Evolutionary conservation across 164 flowering plant genomes (phyloP), one percentile per base, ranked within the genome.

Genomic region (Chimonanthus salicifolius): DNA sequence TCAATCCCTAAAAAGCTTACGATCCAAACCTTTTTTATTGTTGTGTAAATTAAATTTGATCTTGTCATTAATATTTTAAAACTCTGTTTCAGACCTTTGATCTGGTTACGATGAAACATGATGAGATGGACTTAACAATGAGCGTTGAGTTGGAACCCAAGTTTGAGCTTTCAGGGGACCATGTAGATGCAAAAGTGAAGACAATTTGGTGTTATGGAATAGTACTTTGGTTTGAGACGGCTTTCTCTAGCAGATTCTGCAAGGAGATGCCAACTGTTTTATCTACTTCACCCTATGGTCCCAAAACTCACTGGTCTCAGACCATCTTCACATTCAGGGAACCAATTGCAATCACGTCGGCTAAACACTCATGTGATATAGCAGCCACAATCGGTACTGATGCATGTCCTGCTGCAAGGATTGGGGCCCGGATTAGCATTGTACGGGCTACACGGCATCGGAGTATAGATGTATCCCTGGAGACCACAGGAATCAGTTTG

Each of bases 191-290:
- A 47, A 71, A 77, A 69, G 43, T 82, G 58, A 70, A 75, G 69
- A 68, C 72, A 47, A 80, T 79, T 51, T 81, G 81, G 86, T 96
- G 98, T 76, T 81, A 90, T 82, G 99, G 99, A 67, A 75, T 94
- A 66, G 92, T 90, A 6, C 71, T 96, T 63, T 96, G 99, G 99
- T 96, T 96, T 75, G 99, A 96, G 10, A 92, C 98, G 72, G 91
- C 87, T 60, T 96, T 96, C 79, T 86, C 91, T 7, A 73, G 83
- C 80, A 84, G 99, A 78, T 96, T 92, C 80, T 96, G 99, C 89
- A 89, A 82, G 74, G 99, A 96, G 80, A 82, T 49, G 79, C 88
- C 92, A 3, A 78, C 83, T 4, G 79, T 81, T 65, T 80, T 96
- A 68, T 94, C 99, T n/a, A 92, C 99, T 8, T 96, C 99, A 0